phyloP scores from a whole-genome alignment of 768 basidiomycete genomes.

The Boletales sp. region DNA sequence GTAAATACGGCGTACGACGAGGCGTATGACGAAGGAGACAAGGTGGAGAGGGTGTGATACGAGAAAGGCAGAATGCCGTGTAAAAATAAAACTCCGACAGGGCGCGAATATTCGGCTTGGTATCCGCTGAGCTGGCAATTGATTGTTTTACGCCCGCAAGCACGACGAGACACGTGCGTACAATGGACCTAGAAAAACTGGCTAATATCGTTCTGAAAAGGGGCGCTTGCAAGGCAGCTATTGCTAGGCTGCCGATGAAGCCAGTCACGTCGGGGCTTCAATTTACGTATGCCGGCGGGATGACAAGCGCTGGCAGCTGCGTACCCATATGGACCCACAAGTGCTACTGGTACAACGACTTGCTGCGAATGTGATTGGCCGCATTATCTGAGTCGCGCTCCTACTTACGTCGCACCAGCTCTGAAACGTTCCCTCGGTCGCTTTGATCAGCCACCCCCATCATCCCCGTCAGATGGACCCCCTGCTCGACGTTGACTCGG shows the following conservation, averaged over 20 bases:
- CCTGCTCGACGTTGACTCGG: not conserved
- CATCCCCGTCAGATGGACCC: slow-evolving; percentile 8
- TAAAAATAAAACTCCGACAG: slow-evolving; percentile 34
- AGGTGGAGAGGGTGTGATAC: slow-evolving; percentile 34
- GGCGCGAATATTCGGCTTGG: slow-evolving; percentile 29
- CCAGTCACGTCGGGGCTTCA: slow-evolving; percentile 4
- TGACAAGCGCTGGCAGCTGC: not conserved
- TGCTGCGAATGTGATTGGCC: slow-evolving; percentile 5
- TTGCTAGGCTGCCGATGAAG: too few species aligned
- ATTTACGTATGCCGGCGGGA: slow-evolving; percentile 12
- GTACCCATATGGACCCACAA: slow-evolving; percentile 9
- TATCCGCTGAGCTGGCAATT: not conserved
- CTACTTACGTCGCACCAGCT: not conserved
- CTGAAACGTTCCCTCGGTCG: not conserved
- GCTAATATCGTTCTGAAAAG: not conserved
- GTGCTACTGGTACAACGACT: slow-evolving; percentile 7
- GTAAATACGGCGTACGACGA: slow-evolving; percentile 19
- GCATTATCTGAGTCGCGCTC: not conserved
- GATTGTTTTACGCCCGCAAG: not conserved
- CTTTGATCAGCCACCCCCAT: not conserved
- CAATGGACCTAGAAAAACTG: not conserved
- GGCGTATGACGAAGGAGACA: slow-evolving; percentile 32
- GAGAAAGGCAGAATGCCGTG: slow-evolving; percentile 26
- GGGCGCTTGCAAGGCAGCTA: too few species aligned
- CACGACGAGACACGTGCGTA: not conserved